phyloP scores from a whole-genome alignment of 208 protist genomes.

The Leishmania aethiopica region DNA sequence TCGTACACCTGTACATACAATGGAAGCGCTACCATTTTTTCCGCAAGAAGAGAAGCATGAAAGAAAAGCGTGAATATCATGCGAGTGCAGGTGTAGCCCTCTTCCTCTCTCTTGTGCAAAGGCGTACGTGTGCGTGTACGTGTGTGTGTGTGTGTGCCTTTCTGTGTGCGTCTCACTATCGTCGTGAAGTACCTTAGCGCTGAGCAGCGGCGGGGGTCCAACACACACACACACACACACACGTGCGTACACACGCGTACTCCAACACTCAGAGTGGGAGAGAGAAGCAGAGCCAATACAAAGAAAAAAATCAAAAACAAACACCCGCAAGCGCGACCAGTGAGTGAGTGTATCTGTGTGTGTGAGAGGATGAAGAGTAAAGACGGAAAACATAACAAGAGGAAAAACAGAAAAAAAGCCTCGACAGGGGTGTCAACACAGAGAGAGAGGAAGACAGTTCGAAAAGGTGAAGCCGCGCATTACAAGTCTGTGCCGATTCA shows the following conservation, averaged over 20 bases:
- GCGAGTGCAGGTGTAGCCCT: neutral
- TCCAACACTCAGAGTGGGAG: neutral
- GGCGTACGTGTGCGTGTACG: neutral
- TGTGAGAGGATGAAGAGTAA: neutral
- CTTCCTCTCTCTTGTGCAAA: neutral
- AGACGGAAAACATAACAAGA: neutral
- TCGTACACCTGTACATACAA: conserved; percentile 2
- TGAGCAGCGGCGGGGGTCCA: neutral
- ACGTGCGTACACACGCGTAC: neutral
- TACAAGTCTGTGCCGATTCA: neutral
- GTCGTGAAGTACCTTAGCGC: neutral
- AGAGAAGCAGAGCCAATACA: neutral
- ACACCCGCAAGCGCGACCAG: neutral
- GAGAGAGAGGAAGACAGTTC: neutral
- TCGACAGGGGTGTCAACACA: neutral
- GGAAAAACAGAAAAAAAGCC: neutral
- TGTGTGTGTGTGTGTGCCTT: neutral
- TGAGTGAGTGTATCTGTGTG: no score
- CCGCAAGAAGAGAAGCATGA: conserved; percentile 1
- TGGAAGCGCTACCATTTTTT: neutral
- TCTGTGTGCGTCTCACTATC: neutral
- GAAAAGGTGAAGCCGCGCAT: neutral
- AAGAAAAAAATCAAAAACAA: conserved; percentile 5
- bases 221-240: neutral
- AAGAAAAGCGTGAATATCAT: conserved; percentile 5